Percentiles rank a stretch among this genome's conserved stretches.
Evolutionary conservation across 805 yeast genomes (phyloP).

Genomic region (Candida ficus): DNA sequence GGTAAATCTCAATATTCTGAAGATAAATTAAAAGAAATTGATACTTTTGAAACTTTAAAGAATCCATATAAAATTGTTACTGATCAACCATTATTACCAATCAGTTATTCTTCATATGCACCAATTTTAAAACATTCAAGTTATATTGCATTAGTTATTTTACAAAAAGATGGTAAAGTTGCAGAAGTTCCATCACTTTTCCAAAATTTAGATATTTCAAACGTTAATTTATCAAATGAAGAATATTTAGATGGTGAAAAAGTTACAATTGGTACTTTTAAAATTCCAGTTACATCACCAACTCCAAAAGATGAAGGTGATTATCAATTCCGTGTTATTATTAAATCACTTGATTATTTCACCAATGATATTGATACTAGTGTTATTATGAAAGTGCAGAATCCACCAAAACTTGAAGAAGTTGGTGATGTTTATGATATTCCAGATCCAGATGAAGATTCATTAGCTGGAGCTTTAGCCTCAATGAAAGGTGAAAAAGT

Average conservation of each 20-base stretch:
- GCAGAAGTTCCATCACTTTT: conserved; percentile 61
- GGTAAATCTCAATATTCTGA: conserved; percentile 28
- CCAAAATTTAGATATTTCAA: conserved; percentile 47
- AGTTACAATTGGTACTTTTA: conserved; percentile 62
- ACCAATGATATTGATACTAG: conserved; percentile 78
- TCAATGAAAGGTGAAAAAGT: conserved; percentile 59
- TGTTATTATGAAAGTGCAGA: conserved; percentile 61
- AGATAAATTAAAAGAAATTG: conserved; percentile 44
- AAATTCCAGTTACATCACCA: conserved; percentile 66
- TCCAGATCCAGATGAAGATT: conserved; percentile 70
- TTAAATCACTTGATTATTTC: conserved; percentile 73
- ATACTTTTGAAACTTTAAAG: conserved; percentile 58
- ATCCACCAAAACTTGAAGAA: conserved; percentile 43
- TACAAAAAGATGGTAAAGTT: conserved; percentile 76
- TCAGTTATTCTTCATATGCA: conserved; percentile 68
- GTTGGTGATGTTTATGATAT: conserved; percentile 59
- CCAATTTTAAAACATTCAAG: conserved; percentile 47
- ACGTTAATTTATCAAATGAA: conserved; percentile 48
- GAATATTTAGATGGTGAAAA: conserved; percentile 32
- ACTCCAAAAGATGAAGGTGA: conserved; percentile 71
- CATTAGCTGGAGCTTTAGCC: conserved; percentile 72
- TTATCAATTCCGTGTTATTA: conserved; percentile 60
- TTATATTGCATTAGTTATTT: conserved; percentile 67
- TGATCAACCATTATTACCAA: conserved; percentile 65
- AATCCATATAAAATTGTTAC: conserved; percentile 66